Evolutionary conservation across 371 early-diverging fungal species (phyloP), one percentile per base, ranked within the genome.

Genomic region (Encephalitozoon cuniculi): DNA sequence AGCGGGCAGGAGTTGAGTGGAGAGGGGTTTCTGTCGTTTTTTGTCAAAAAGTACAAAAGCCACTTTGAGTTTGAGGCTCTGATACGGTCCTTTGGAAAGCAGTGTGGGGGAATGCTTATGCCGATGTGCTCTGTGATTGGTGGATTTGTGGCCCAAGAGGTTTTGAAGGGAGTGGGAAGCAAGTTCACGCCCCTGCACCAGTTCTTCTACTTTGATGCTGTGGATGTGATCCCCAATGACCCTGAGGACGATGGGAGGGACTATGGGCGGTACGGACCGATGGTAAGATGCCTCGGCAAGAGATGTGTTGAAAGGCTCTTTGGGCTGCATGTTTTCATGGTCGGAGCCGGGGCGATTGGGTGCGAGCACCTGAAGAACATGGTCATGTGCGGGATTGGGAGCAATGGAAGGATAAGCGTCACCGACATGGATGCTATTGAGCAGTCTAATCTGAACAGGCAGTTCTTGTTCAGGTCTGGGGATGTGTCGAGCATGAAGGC

Each of bases 291-390:
- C 25, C 94, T 96, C 87, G 97, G 97, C 52, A 86, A 87, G 64
- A 89, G 89, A 53, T 93, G 92, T 88, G 91, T 94, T 81, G 87
- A 91, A 59, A 90, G 89, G 82, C 86, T 99, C 64, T 88, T 89
- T 21, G 90, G 93, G 82, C 86, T 89, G 44, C 89, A 90, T 65
- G 89, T 94, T 80, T 98, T 99, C 88, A 86, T 97, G 40, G 96
- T 98, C 40, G 99, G 99, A 63, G 91, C 98, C 51, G 99, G 99
- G 59, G 99, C 99, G 5, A 99, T 99, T 83, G 99, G 99, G 64
- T 99, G 99, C 87, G 99, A 99, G 86, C 95, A 97, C 93, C 88
- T 99, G 63, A 99, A 99, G 88, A 97, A 97, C 86, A 94, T 95
- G 91, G 92, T 93, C 28, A 90, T 97, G 93, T 92, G 96, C 89